Percentiles rank a stretch among this genome's conserved stretches.
Conservation (phyloP, 768 basidiomycete species). For the Boletus sp. region DNA sequence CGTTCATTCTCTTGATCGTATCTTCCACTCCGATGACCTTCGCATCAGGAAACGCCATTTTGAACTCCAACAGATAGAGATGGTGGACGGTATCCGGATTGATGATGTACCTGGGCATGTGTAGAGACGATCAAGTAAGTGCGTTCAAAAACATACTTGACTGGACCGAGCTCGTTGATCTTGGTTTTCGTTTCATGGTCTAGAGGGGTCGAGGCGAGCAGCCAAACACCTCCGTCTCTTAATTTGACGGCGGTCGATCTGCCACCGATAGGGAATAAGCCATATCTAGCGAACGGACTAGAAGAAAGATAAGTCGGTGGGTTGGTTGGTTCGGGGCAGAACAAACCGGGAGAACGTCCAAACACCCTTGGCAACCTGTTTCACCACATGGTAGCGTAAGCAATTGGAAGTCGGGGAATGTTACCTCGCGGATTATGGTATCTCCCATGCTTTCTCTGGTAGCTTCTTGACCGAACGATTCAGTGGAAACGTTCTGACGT, state of each 20-base stretch:
- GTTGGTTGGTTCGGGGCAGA: not conserved
- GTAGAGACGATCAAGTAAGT: not conserved
- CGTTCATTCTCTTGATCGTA: conserved; percentile 49
- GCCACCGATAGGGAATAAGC: conserved; percentile 74
- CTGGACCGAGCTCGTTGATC: conserved; percentile 62
- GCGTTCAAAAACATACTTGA: conserved; percentile 44
- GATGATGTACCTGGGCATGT: conserved; percentile 50
- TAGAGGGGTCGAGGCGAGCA: conserved; percentile 79
- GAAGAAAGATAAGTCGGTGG: conserved; percentile 6
- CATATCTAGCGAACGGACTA: conserved; percentile 68
- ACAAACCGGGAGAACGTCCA: conserved; percentile 66
- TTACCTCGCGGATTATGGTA: conserved; percentile 45
- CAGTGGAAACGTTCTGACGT: conserved; percentile 8
- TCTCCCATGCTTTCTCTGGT: conserved; percentile 30
- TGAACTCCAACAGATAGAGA: conserved; percentile 61
- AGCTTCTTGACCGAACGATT: conserved; percentile 4
- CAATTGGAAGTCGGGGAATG: not conserved
- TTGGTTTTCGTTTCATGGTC: conserved; percentile 61
- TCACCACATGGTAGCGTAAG: not conserved
- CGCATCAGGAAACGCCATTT: conserved; percentile 67
- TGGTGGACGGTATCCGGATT: conserved; percentile 59
- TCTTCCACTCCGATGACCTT: conserved; percentile 69
- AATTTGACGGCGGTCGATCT: conserved; percentile 80
- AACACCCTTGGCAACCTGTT: conserved; percentile 49
- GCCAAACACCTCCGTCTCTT: conserved; percentile 67